phyloP scores from a whole-genome alignment of 768 basidiomycete species.

The Mycena sanguinolenta region DNA sequence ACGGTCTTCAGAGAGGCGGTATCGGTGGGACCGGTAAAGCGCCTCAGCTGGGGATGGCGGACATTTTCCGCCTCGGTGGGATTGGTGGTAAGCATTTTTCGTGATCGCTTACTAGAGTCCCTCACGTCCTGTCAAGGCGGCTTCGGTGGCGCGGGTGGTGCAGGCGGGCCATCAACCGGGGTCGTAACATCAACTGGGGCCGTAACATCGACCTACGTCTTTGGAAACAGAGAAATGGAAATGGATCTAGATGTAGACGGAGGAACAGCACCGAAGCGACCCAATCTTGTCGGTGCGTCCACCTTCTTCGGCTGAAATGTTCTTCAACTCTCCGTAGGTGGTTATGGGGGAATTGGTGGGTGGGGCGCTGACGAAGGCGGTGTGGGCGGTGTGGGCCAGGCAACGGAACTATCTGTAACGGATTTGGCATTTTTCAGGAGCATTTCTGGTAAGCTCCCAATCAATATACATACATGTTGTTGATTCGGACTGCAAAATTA shows the following conservation, averaged over 20 bases:
- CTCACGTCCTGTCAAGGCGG: not conserved
- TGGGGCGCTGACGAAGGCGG: not conserved
- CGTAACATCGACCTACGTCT: not conserved
- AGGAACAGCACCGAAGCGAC: not conserved
- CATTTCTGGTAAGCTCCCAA: not conserved
- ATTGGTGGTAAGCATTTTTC: not conserved
- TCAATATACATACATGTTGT: too few species aligned
- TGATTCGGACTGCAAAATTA: too few species aligned
- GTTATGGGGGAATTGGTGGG: not conserved
- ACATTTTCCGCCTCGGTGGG: not conserved
- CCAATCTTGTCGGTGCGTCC: not conserved
- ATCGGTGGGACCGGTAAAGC: not conserved
- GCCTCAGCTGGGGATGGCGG: not conserved
- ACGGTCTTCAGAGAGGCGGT: not conserved
- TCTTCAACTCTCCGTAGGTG: not conserved
- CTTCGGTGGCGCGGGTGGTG: not conserved
- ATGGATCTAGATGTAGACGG: not conserved
- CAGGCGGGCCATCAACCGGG: too few species aligned
- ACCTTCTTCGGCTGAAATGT: not conserved
- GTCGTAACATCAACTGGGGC: too few species aligned
- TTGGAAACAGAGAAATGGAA: not conserved
- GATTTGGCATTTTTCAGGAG: not conserved
- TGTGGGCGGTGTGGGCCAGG: not conserved
- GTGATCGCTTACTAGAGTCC: not conserved
- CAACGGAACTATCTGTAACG: not conserved